phyloP scores from a whole-genome alignment of 495 filamentous ascomycete genomes.

The Darksidea phi region DNA sequence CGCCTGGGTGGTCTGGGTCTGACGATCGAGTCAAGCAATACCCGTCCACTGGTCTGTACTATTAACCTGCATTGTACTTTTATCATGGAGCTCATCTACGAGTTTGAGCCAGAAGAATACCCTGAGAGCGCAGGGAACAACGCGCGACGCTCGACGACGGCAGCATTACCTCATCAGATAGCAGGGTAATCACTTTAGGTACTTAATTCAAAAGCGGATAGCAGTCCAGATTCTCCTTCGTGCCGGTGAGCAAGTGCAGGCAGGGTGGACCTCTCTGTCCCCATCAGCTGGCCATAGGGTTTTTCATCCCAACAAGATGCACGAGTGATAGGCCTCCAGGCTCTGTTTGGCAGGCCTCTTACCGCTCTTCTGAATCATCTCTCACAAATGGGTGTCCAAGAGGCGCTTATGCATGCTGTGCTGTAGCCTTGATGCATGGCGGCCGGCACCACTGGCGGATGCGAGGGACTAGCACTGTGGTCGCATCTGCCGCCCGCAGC shows the following conservation, averaged over 20 bases:
- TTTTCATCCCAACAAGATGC: slow-evolving; percentile 33
- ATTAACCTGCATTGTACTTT: slow-evolving; percentile 39
- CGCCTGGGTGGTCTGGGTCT: slow-evolving; percentile 33
- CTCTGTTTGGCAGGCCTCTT: slow-evolving; percentile 19
- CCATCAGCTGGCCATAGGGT: slow-evolving; percentile 17
- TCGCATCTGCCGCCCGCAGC: slow-evolving; percentile 22
- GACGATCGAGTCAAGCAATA: slow-evolving; percentile 13
- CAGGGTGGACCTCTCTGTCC: slow-evolving; percentile 3
- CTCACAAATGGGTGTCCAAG: slow-evolving; percentile 17
- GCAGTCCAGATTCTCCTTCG: background rate
- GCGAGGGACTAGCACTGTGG: slow-evolving; percentile 8
- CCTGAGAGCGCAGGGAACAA: slow-evolving; percentile 12
- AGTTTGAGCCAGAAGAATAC: slow-evolving; percentile 35
- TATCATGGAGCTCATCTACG: slow-evolving; percentile 15
- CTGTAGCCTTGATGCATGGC: slow-evolving; percentile 30
- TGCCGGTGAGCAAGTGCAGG: background rate
- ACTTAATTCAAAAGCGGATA: slow-evolving; percentile 32
- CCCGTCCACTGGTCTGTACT: slow-evolving; percentile 35
- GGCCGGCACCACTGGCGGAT: slow-evolving; percentile 33
- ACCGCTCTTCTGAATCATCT: slow-evolving; percentile 40
- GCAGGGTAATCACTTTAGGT: slow-evolving; percentile 23
- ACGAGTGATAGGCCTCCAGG: slow-evolving; percentile 24
- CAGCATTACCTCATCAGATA: slow-evolving; percentile 25
- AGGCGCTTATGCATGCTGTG: slow-evolving; percentile 35
- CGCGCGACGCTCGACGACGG: slow-evolving; percentile 11